Conservation (phyloP, 2,329 filamentous ascomycete genomes). For the Penicillium sp. region DNA sequence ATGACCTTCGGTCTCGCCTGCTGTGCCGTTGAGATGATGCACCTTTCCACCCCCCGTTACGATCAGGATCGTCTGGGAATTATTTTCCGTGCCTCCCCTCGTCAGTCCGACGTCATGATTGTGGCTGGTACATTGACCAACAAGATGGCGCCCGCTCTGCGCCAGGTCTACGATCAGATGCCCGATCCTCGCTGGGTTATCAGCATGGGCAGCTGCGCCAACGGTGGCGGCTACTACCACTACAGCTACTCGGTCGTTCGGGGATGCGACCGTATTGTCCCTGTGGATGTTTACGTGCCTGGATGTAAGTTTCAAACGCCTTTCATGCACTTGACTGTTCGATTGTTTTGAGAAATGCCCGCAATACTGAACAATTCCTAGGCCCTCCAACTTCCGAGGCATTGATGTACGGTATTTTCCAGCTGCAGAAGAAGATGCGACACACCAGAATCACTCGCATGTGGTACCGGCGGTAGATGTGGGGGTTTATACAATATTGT, state of each 20-base stretch:
- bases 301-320: conserved; percentile 62
- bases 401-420: conserved; percentile 69
- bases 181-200: conserved; percentile 88
- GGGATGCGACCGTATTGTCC: conserved; percentile 76
- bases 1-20: conserved; percentile 92
- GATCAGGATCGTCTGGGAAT: conserved; percentile 86
- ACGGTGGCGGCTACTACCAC: conserved; percentile 85
- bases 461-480: conserved; percentile 56
- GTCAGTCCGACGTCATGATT: conserved; percentile 89
- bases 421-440: conserved; percentile 78
- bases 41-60: conserved; percentile 85
- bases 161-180: conserved; percentile 95
- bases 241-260: conserved; percentile 80
- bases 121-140: conserved; percentile 88
- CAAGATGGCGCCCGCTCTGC: conserved; percentile 88
- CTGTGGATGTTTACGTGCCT: conserved; percentile 84
- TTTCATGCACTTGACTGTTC: background rate
- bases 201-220: conserved; percentile 83
- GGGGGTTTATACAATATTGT: conserved; percentile 8
- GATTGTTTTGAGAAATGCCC: background rate
- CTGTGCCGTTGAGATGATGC: conserved; percentile 94
- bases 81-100: conserved; percentile 83
- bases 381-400: conserved; percentile 57
- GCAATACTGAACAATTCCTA: conserved; percentile 21
- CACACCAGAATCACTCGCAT: conserved; percentile 57